Evolutionary conservation across 2,329 filamentous ascomycete genomes (phyloP).

Genomic region (Fusarium mexicanum): DNA sequence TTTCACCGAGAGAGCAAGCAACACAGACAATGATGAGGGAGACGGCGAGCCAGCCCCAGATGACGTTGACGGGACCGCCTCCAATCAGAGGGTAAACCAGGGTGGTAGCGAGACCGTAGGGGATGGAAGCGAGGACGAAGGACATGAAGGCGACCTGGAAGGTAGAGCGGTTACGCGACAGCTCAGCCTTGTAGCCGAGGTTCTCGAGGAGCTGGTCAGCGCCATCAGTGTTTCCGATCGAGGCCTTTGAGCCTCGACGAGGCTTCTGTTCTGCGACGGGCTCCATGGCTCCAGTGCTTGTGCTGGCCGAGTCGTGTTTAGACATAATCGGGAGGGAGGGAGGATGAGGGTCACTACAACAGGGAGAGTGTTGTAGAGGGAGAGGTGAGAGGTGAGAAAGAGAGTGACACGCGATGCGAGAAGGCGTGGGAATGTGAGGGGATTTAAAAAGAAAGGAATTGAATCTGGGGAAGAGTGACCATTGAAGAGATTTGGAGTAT

Average conservation of each 20-base stretch:
- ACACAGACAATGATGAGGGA: conserved; percentile 16
- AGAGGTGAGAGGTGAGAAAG: background rate
- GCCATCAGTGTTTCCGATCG: conserved; percentile 46
- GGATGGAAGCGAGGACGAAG: conserved; percentile 18
- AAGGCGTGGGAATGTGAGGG: background rate
- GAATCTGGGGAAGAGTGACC: conserved; percentile 22
- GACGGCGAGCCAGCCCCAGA: conserved; percentile 19
- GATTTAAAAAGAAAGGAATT: conserved; percentile 25
- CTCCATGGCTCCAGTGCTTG: conserved; percentile 29
- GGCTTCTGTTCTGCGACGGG: conserved; percentile 42
- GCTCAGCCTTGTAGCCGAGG: conserved; percentile 9
- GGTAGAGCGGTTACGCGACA: conserved; percentile 9
- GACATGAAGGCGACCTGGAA: conserved; percentile 21
- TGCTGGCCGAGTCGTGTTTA: conserved; percentile 38
- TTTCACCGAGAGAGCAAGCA: conserved; percentile 17
- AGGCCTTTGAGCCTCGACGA: conserved; percentile 39
- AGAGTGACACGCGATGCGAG: background rate
- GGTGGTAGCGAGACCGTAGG: conserved; percentile 9
- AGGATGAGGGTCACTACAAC: background rate
- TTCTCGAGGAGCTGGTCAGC: conserved; percentile 47
- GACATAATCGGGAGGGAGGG: conserved; percentile 7
- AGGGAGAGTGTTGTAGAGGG: background rate
- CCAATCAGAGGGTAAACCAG: background rate
- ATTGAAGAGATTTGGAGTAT: conserved; percentile 29
- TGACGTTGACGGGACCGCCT: conserved; percentile 14